Conservation (phyloP, 2,329 filamentous ascomycete species). For the Aspergillus japonicus region DNA sequence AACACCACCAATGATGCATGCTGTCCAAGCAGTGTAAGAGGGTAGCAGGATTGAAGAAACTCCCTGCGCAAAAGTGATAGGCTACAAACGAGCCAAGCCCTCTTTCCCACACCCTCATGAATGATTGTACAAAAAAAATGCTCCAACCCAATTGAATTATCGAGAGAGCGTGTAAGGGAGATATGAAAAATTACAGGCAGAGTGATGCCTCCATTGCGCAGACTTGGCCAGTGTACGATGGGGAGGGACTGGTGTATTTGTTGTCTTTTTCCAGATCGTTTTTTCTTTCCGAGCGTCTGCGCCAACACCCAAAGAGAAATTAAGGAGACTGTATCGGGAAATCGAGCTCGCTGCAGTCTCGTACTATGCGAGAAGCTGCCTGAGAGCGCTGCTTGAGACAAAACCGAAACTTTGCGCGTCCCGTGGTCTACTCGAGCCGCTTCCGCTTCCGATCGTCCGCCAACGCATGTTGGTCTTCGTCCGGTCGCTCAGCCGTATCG, state of each 20-base stretch:
- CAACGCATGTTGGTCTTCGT: constrained; percentile 58
- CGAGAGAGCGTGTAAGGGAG: neutral
- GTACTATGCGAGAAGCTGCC: neutral
- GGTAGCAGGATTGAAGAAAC: constrained; percentile 2
- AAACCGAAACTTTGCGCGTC: neutral
- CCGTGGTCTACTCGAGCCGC: constrained; percentile 46
- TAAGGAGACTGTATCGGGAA: neutral
- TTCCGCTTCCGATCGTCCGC: constrained; percentile 63
- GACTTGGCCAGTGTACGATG: neutral
- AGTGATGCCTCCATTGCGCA: constrained; percentile 8
- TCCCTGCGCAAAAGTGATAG: neutral
- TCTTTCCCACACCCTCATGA: neutral
- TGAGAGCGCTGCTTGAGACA: neutral
- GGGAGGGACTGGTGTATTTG: neutral
- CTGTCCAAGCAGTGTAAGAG: neutral
- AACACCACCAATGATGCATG: neutral
- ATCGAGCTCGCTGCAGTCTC: neutral
- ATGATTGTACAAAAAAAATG: constrained; percentile 16
- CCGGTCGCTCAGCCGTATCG: constrained; percentile 64
- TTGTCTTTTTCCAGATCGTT: neutral
- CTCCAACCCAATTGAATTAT: constrained; percentile 4
- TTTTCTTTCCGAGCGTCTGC: constrained; percentile 3
- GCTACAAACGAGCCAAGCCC: neutral
- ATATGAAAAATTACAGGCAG: constrained; percentile 8
- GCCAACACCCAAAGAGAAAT: neutral